Evolutionary conservation across 2,329 filamentous ascomycete genomes (phyloP).

Genomic region (Aspergillus ochraceus): DNA sequence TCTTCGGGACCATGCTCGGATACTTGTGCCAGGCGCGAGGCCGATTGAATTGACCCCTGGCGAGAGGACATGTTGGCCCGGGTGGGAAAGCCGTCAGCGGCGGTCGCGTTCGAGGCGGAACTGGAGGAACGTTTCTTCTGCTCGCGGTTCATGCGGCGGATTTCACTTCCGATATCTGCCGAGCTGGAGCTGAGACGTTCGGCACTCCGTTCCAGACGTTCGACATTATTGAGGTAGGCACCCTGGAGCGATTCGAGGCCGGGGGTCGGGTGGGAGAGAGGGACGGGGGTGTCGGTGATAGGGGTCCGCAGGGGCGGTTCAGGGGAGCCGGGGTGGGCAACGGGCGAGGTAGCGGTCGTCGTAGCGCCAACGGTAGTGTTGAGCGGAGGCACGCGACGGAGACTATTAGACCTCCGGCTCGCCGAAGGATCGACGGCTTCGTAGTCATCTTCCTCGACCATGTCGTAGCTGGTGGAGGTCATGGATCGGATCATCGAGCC

Average conservation of each 20-base stretch:
- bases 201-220: conserved; percentile 49
- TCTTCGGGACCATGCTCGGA: conserved; percentile 42
- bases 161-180: conserved; percentile 45
- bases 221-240: conserved; percentile 51
- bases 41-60: conserved; percentile 44
- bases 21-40: conserved; percentile 40
- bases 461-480: conserved; percentile 43
- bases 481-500: conserved; percentile 40
- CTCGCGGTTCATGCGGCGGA: conserved; percentile 47
- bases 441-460: conserved; percentile 50
- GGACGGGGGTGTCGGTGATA: conserved; percentile 41
- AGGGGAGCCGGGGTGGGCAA: conserved; percentile 19
- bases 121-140: conserved; percentile 44
- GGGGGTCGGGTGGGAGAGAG: conserved; percentile 50
- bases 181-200: conserved; percentile 50
- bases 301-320: conserved; percentile 40
- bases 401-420: conserved; percentile 23
- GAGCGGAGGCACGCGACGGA: conserved; percentile 29
- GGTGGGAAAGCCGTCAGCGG: conserved; percentile 42
- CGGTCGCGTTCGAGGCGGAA: conserved; percentile 45
- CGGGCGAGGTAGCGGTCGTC: conserved; percentile 1
- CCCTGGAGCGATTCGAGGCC: conserved; percentile 53
- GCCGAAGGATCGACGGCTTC: conserved; percentile 33
- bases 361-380: conserved; percentile 20
- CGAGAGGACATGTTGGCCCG: conserved; percentile 39